phyloP scores from a whole-genome alignment of 257 asterid genomes.

The Solanum sitiens region DNA sequence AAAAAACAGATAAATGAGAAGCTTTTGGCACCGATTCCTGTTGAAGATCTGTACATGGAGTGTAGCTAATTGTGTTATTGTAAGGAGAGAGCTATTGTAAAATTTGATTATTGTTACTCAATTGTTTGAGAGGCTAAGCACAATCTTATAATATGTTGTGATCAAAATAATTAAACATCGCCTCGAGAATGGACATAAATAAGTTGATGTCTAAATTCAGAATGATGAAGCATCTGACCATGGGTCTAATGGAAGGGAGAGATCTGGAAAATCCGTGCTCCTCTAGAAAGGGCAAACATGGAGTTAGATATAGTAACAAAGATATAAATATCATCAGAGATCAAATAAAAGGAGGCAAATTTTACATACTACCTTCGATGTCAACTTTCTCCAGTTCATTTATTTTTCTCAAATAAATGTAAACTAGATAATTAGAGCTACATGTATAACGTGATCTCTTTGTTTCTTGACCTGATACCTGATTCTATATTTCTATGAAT shows the following conservation, averaged over 20 bases:
- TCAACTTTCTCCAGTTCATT: neutral
- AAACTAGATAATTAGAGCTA: neutral
- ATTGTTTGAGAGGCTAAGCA: neutral
- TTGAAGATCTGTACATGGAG: neutral
- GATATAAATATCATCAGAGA: neutral
- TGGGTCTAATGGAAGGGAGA: neutral
- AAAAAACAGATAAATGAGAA: neutral
- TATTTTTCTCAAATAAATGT: neutral
- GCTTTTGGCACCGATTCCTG: neutral
- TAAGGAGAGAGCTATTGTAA: neutral
- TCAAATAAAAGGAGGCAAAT: neutral
- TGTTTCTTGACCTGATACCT: neutral
- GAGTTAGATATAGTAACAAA: neutral
- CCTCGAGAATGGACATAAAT: neutral
- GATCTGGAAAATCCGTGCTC: neutral
- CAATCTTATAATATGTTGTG: neutral
- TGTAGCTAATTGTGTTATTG: neutral
- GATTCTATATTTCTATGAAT: neutral
- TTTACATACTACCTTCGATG: neutral
- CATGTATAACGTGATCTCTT: neutral
- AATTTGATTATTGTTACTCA: neutral
- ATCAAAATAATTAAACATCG: neutral
- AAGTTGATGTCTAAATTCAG: neutral
- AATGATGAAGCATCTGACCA: neutral
- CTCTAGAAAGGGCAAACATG: neutral